Evolutionary conservation across 2,329 filamentous ascomycete species (phyloP).

Genomic region (Pyricularia sp.): DNA sequence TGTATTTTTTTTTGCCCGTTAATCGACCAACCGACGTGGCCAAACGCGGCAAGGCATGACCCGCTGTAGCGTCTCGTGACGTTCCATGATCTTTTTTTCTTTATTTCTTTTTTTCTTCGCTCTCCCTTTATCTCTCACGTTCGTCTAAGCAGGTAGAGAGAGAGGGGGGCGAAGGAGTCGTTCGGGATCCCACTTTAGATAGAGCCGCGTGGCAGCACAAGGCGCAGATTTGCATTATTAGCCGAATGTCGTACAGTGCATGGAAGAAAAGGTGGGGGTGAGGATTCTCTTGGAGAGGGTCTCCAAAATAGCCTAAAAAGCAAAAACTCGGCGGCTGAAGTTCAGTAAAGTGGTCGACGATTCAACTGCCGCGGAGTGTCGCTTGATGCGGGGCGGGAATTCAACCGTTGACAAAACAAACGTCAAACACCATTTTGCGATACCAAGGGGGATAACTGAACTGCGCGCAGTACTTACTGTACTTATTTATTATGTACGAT

Average conservation of each 20-base stretch:
- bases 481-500: not conserved
- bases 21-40: not conserved
- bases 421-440: not conserved
- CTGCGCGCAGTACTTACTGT: no score
- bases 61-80: not conserved
- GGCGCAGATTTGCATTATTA: not conserved
- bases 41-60: not conserved
- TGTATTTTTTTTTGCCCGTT: not conserved
- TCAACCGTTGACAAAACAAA: not conserved
- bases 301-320: not conserved
- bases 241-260: not conserved
- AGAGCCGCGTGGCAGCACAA: not conserved
- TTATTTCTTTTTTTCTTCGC: not conserved
- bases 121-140: not conserved
- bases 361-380: not conserved
- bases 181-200: not conserved
- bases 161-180: not conserved
- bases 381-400: not conserved
- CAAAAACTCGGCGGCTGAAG: not conserved
- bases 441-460: no score
- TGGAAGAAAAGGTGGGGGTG: not conserved
- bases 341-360: not conserved
- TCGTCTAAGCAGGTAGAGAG: not conserved
- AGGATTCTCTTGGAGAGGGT: not conserved
- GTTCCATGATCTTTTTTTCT: not conserved